phyloP scores from a whole-genome alignment of 495 filamentous ascomycete species.

The Rhizodiscina lignyota region DNA sequence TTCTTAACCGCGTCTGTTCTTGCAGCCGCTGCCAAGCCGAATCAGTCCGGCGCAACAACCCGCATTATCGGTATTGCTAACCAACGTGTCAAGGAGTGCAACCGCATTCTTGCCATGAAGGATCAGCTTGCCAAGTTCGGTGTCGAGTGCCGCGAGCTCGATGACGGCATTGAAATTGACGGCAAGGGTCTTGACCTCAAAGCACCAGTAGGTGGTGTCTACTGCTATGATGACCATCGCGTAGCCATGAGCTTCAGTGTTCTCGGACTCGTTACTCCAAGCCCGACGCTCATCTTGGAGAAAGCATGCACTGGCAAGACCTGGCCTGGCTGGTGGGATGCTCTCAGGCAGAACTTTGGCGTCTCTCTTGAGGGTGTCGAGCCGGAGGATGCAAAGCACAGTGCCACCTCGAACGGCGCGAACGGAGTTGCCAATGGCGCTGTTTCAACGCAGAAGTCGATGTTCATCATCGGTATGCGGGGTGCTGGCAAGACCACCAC shows the following conservation, averaged over 20 bases:
- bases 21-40: slow-evolving; percentile 62
- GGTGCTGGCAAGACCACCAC: slow-evolving; percentile 94
- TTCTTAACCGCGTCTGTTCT: slow-evolving; percentile 91
- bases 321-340: slow-evolving; percentile 99
- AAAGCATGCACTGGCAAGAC: slow-evolving; percentile 92
- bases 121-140: slow-evolving; percentile 94
- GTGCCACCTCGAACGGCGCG: too few relatives aligned
- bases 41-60: slow-evolving; percentile 42
- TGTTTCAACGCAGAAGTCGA: slow-evolving; percentile 38
- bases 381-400: not conserved
- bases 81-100: slow-evolving; percentile 96
- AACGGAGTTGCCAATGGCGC: slow-evolving; percentile 19
- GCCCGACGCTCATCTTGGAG: slow-evolving; percentile 64
- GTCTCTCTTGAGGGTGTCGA: slow-evolving; percentile 60
- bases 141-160: slow-evolving; percentile 68
- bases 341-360: slow-evolving; percentile 55
- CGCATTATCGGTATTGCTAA: slow-evolving; percentile 94
- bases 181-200: slow-evolving; percentile 16
- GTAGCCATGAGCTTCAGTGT: slow-evolving; percentile 98
- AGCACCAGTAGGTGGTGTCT: slow-evolving; percentile 41
- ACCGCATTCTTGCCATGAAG: slow-evolving; percentile 92
- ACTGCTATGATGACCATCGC: slow-evolving; percentile 95
- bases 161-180: slow-evolving; percentile 61
- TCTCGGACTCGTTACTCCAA: slow-evolving; percentile 58
- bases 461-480: slow-evolving; percentile 95